Base-by-base conservation (phyloP, 2,329 filamentous ascomycete genomes). In the Bisporella sp. region DNA sequence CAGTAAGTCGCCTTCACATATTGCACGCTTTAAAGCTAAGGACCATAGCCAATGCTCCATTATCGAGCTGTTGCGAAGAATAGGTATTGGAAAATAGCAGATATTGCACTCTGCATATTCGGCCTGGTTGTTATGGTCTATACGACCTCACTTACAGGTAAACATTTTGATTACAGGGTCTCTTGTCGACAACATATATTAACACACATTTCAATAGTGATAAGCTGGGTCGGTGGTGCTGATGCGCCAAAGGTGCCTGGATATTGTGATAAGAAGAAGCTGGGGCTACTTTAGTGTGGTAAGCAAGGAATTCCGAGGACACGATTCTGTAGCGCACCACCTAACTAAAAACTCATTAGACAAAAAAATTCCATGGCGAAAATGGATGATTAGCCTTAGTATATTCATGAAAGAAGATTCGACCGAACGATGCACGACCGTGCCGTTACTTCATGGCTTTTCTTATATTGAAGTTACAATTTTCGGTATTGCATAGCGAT, bases 91-190 rank as follows among this genome's bases (percentile, higher is more conserved):
- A 85, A 81, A 56, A 69, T 78, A 11, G 75, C 84, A 5, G 92
- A 99, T 61, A 74, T 96, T 40, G 58, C 74, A 0, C 81, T 99
- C 35, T 86, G 89, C 61, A 72, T 90, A 51, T 89, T 97, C 62
- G 93, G 93, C 6, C 71, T 91, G 48, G 68, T 90, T 13, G 89
- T 89, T 60, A 99, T 97, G 87, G 79, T 80, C 5, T 99, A 99
- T 68, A 96, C 93, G 0, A 97, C 93, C 0, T 76, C 78, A 35
- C 73, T 97, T 61, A 99, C 93, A 1, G 73, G 21, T 21, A 21
- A 21, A 3, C 21, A 21, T 21, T 21, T 21, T 21, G 21, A 21
- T 21, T 21, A 21, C 21, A 21, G 21, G 3, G 21, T 21, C 21
- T 21, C 21, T 21, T 21, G 21, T 21, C 21, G 21, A 21, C 21